A percentile compares a stretch with the other conserved stretches of the same genome.
These are phyloP conservation scores for Epichloe festucae DNA, from an alignment of 2,329 filamentous ascomycete species.

Conservation along the genomic window DNA sequence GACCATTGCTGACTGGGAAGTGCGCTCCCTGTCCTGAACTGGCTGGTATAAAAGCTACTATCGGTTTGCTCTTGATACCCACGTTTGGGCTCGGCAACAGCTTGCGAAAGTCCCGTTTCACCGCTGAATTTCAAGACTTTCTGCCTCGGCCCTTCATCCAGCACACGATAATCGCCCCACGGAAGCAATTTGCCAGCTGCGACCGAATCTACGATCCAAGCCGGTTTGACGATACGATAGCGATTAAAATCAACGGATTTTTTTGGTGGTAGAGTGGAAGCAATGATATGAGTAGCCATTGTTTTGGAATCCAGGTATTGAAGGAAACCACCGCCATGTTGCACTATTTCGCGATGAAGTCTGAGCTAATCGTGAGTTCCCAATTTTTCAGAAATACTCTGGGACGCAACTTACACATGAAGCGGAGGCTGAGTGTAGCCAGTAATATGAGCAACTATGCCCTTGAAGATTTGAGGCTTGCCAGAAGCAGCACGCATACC, in stretches of 20 bases:
- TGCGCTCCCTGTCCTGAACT: constrained; percentile 38
- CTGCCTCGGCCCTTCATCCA: constrained; percentile 75
- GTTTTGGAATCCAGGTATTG: constrained; percentile 95
- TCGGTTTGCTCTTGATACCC: constrained; percentile 75
- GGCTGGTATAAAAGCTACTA: constrained; percentile 68
- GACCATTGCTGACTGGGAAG: constrained; percentile 16
- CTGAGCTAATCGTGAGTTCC: constrained; percentile 17
- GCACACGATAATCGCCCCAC: constrained; percentile 73
- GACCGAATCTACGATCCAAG: constrained; percentile 88
- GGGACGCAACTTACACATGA: constrained; percentile 43
- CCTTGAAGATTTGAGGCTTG: constrained; percentile 78
- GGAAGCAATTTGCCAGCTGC: constrained; percentile 67
- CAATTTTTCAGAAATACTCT: not conserved
- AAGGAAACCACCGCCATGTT: constrained; percentile 86
- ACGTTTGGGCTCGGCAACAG: constrained; percentile 39
- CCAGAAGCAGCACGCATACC: constrained; percentile 58
- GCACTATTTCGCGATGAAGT: constrained; percentile 75
- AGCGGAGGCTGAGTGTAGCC: constrained; percentile 93
- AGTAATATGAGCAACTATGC: constrained; percentile 81
- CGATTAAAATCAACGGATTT: constrained; percentile 78
- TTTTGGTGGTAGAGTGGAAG: constrained; percentile 84
- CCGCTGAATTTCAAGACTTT: constrained; percentile 53
- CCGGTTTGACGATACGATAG: constrained; percentile 87
- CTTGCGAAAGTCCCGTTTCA: constrained; percentile 54
- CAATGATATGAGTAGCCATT: constrained; percentile 89